phyloP scores from a whole-genome alignment of 2,329 filamentous ascomycete species.

The Talaromyces sp. region DNA sequence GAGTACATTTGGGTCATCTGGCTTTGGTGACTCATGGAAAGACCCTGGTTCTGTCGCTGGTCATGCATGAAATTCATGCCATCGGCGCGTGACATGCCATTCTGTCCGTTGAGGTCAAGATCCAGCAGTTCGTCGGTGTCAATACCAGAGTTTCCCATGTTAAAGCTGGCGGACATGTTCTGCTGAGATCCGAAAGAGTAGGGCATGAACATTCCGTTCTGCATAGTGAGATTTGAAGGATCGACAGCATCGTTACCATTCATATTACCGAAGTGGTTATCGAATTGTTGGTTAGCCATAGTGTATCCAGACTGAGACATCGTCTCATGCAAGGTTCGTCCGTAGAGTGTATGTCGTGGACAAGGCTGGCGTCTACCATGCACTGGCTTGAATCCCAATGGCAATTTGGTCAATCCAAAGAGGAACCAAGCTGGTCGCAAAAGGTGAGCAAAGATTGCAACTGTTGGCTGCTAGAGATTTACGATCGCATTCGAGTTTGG shows the following conservation, averaged over 20 bases:
- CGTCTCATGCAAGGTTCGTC: constrained; percentile 28
- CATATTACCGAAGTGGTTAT: constrained; percentile 47
- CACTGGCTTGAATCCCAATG: constrained; percentile 17
- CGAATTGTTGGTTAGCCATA: constrained; percentile 50
- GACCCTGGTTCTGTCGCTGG: constrained; percentile 51
- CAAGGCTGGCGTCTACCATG: constrained; percentile 59
- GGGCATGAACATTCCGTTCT: constrained; percentile 49
- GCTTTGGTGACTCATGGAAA: constrained; percentile 61
- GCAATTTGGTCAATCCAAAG: not conserved
- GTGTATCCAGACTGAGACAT: constrained; percentile 49
- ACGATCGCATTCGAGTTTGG: not conserved
- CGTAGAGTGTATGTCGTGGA: constrained; percentile 54
- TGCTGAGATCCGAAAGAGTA: constrained; percentile 61
- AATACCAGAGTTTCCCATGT: constrained; percentile 72
- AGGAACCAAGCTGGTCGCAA: constrained; percentile 2
- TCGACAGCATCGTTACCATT: constrained; percentile 63
- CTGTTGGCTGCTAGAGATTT: not conserved
- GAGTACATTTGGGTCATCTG: constrained; percentile 75
- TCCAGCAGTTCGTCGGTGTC: constrained; percentile 87
- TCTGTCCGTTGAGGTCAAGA: constrained; percentile 42
- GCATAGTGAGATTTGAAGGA: constrained; percentile 78
- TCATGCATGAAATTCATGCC: constrained; percentile 44
- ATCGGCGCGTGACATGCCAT: constrained; percentile 34
- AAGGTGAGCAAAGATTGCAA: not conserved
- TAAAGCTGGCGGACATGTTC: constrained; percentile 67